Percentiles rank a stretch among this genome's conserved stretches.
Evolutionary conservation across 805 yeast genomes (phyloP).

Genomic region (Candida multigemmis): DNA sequence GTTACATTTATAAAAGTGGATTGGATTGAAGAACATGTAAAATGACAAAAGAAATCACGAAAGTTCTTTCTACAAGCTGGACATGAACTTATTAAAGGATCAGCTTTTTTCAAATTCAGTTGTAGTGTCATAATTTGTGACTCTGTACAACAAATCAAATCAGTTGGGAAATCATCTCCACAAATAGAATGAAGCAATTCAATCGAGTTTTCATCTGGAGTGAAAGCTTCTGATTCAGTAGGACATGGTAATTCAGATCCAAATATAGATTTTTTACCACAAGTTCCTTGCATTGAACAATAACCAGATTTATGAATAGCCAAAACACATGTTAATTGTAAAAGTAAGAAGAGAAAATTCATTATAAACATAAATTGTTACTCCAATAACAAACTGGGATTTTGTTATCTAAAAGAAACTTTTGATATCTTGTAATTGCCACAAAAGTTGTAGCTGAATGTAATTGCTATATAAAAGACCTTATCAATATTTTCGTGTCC

Average conservation of each 20-base stretch:
- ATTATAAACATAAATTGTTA: neutral
- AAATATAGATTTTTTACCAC: slow-evolving; percentile 76
- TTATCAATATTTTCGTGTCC: no score
- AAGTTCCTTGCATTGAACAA: slow-evolving; percentile 51
- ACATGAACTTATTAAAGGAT: slow-evolving; percentile 41
- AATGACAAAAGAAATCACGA: slow-evolving; percentile 72
- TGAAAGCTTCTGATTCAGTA: slow-evolving; percentile 38
- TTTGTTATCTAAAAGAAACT: neutral
- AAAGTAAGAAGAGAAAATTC: neutral
- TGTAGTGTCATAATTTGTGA: slow-evolving; percentile 52
- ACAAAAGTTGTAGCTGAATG: no score
- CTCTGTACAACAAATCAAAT: slow-evolving; percentile 60
- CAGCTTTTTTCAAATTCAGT: slow-evolving; percentile 36
- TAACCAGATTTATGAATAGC: slow-evolving; percentile 28
- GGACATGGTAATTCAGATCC: slow-evolving; percentile 81
- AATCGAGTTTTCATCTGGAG: slow-evolving; percentile 36
- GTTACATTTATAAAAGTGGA: slow-evolving; percentile 65
- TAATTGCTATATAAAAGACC: no score
- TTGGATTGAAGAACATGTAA: slow-evolving; percentile 87
- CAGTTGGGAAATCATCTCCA: slow-evolving; percentile 56
- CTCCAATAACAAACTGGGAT: neutral
- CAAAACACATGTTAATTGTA: neutral
- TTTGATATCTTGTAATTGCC: no score
- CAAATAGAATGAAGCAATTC: slow-evolving; percentile 50
- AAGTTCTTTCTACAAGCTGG: slow-evolving; percentile 91